phyloP scores from a whole-genome alignment of 371 early-diverging fungal genomes.

The Mortierella sp. region DNA sequence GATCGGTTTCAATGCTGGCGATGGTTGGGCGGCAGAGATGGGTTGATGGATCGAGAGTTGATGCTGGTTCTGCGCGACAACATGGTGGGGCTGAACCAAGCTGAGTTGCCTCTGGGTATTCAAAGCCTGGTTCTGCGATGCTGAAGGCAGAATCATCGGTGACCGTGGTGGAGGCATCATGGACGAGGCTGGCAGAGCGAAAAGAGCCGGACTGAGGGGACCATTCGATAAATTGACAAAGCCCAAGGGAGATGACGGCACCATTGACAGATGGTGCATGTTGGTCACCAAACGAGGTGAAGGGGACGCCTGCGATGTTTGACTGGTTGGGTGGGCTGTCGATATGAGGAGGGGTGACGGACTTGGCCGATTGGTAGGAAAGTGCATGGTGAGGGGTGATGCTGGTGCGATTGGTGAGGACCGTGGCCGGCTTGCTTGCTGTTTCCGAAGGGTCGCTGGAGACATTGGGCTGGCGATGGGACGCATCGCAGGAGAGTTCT shows the following conservation, averaged over 20 bases:
- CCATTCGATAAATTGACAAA: constrained; percentile 18
- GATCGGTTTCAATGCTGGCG: constrained; percentile 25
- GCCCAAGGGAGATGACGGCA: constrained; percentile 48
- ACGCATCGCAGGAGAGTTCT: constrained; percentile 47
- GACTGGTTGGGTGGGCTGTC: constrained; percentile 36
- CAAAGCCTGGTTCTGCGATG: constrained; percentile 20
- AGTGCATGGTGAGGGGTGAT: constrained; percentile 57
- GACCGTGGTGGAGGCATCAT: constrained; percentile 59
- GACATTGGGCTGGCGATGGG: constrained; percentile 51
- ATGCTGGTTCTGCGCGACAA: constrained; percentile 35
- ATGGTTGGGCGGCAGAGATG: constrained; percentile 22
- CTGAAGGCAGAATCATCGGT: constrained; percentile 54
- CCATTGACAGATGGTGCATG: constrained; percentile 56
- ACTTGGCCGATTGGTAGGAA: constrained; percentile 39
- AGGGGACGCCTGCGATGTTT: constrained; percentile 33
- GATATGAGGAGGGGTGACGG: constrained; percentile 54
- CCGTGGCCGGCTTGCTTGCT: constrained; percentile 31
- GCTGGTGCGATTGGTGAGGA: constrained; percentile 47
- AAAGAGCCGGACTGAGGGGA: constrained; percentile 46
- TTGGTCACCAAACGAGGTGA: constrained; percentile 51
- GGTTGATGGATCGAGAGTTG: constrained; percentile 55
- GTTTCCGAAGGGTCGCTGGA: constrained; percentile 52
- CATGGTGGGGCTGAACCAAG: constrained; percentile 24
- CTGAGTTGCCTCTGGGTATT: constrained; percentile 44
- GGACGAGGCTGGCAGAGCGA: constrained; percentile 51